Conservation (phyloP, 2,329 filamentous ascomycete species). For the Nannizzia gypsea region DNA sequence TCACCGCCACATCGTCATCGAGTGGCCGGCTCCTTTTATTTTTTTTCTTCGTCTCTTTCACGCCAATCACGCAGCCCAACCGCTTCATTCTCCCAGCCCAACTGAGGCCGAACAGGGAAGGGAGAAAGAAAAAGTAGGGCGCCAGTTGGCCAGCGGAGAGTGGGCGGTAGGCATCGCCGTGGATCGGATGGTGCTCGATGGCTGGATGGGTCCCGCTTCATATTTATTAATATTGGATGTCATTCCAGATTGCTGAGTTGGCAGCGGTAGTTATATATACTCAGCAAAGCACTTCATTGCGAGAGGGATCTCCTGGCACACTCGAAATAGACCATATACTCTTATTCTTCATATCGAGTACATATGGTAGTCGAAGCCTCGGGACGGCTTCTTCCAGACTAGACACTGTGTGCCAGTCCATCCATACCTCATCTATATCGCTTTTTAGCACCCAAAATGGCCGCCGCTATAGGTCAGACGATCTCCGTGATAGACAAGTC, state of each 20-base stretch:
- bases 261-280: background rate
- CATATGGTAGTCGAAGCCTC: background rate
- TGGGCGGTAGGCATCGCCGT: constrained; percentile 1
- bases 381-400: background rate
- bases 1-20: background rate
- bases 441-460: constrained; percentile 14
- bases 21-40: background rate
- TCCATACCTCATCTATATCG: background rate
- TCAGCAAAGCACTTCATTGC: background rate
- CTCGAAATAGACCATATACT: background rate
- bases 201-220: background rate
- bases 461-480: constrained; percentile 48
- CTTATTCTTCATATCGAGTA: background rate
- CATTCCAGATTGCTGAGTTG: background rate
- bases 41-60: background rate
- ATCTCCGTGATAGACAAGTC: constrained; percentile 85
- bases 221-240: background rate
- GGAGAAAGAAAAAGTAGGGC: background rate
- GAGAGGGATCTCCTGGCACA: background rate
- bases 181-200: background rate
- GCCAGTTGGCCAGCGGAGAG: constrained; percentile 1
- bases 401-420: background rate
- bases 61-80: constrained; percentile 3
- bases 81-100: constrained; percentile 4
- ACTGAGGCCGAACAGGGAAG: background rate